Conservation (phyloP, 805 yeast species). For the Gaillardinia entomophila region DNA sequence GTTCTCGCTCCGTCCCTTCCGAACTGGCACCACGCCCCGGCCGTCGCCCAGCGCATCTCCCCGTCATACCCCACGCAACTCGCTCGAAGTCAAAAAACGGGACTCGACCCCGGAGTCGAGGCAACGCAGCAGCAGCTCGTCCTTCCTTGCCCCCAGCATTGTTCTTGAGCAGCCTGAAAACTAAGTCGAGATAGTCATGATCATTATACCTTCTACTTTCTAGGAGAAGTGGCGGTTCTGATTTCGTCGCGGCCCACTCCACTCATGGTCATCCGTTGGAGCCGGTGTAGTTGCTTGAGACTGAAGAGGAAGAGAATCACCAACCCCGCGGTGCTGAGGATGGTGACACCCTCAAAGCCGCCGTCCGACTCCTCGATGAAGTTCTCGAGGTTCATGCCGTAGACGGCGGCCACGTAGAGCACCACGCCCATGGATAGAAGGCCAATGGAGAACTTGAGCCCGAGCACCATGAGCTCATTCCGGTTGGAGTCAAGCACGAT, state of each 20-base stretch:
- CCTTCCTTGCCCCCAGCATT: background rate
- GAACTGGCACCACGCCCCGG: slow-evolving; percentile 34
- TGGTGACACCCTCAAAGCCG: slow-evolving; percentile 57
- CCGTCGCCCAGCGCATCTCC: slow-evolving; percentile 38
- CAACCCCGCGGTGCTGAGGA: slow-evolving; percentile 38
- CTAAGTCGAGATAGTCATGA: too few relatives aligned
- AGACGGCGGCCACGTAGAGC: slow-evolving; percentile 75
- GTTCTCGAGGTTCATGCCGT: slow-evolving; percentile 95
- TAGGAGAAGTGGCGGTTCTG: background rate
- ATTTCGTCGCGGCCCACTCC: slow-evolving; percentile 19
- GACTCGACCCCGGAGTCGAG: background rate
- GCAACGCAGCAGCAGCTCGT: background rate
- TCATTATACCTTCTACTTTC: background rate
- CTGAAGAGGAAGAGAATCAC: slow-evolving; percentile 47
- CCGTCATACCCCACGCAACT: slow-evolving; percentile 14
- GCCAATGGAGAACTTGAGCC: slow-evolving; percentile 77
- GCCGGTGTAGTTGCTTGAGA: slow-evolving; percentile 50
- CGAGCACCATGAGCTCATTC: slow-evolving; percentile 85
- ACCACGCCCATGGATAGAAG: slow-evolving; percentile 78
- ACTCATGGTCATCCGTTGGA: slow-evolving; percentile 72
- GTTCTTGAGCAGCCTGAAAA: too few relatives aligned
- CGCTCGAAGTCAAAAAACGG: slow-evolving; percentile 2
- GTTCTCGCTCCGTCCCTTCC: slow-evolving; percentile 36
- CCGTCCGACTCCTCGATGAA: slow-evolving; percentile 76
- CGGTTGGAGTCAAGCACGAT: slow-evolving; percentile 91